Conservation (phyloP, 1,284 basidiomycete species). For the Ustilago lituana region DNA sequence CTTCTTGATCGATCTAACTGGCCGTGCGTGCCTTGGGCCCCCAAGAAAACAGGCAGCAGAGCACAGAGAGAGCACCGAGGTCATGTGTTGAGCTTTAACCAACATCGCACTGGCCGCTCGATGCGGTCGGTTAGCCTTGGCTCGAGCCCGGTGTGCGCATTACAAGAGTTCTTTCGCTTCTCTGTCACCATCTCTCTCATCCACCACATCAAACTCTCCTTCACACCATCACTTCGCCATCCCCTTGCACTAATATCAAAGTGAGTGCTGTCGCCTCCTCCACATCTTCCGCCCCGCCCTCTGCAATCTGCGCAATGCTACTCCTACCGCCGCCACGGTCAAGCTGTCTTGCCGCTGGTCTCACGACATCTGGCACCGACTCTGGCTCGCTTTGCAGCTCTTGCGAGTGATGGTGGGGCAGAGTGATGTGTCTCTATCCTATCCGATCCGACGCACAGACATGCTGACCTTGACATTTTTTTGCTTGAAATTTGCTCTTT, state of each 20-base stretch:
- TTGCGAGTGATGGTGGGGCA: too few relatives aligned
- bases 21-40: too few relatives aligned
- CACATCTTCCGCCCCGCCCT: background rate
- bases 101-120: background rate
- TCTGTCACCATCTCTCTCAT: conserved; percentile 8
- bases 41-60: background rate
- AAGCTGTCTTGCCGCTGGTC: background rate
- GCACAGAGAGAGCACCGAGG: conserved; percentile 7
- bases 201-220: conserved; percentile 6
- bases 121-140: background rate
- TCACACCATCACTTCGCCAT: conserved; percentile 5
- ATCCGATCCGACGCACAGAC: background rate
- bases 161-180: conserved; percentile 7
- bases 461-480: background rate
- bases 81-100: conserved; percentile 23
- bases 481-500: background rate
- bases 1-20: conserved; percentile 34
- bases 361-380: conserved; percentile 11
- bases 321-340: too few relatives aligned
- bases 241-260: conserved; percentile 16
- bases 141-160: background rate
- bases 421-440: too few relatives aligned
- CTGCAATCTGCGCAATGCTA: too few relatives aligned
- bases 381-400: background rate
- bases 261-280: conserved; percentile 16